Percentiles rank a stretch among this genome's conserved stretches.
Conservation (phyloP, 2,329 filamentous ascomycete genomes). For the Fusarium hainanense region DNA sequence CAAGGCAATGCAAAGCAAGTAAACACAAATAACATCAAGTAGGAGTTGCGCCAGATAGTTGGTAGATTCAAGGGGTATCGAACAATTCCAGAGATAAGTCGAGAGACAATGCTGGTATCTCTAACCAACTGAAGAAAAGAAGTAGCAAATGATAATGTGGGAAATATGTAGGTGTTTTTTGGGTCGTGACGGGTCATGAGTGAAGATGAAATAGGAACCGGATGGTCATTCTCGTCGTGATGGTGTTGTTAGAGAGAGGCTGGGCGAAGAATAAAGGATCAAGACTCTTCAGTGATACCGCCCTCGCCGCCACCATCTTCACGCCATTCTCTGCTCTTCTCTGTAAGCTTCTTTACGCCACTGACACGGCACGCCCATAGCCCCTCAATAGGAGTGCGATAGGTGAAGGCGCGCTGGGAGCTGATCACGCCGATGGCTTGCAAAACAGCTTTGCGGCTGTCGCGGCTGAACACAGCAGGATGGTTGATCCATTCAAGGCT, state of each 20-base stretch:
- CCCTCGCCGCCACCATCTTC: conserved; percentile 83
- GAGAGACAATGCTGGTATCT: conserved; percentile 33
- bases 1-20: conserved; percentile 22
- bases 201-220: conserved; percentile 37
- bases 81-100: conserved; percentile 30
- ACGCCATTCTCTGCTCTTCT: conserved; percentile 90
- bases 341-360: conserved; percentile 83
- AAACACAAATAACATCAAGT: conserved; percentile 13
- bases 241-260: conserved; percentile 24
- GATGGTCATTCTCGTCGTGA: conserved; percentile 37
- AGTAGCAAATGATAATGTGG: conserved; percentile 35
- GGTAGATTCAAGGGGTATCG: conserved; percentile 41
- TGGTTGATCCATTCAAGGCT: conserved; percentile 98
- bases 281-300: conserved; percentile 71
- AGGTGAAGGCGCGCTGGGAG: conserved; percentile 92
- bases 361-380: conserved; percentile 87
- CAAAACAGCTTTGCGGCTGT: conserved; percentile 93
- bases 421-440: conserved; percentile 98
- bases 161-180: conserved; percentile 39
- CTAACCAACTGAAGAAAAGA: conserved; percentile 37
- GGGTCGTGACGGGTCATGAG: conserved; percentile 45
- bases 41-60: conserved; percentile 30
- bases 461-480: conserved; percentile 91
- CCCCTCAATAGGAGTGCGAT: conserved; percentile 87
- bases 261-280: conserved; percentile 24